A percentile compares a stretch with the other conserved stretches of the same genome.
phyloP scores from a whole-genome alignment of 225 moss, liverwort and hornwort genomes.

The Lunularia cruciata region DNA sequence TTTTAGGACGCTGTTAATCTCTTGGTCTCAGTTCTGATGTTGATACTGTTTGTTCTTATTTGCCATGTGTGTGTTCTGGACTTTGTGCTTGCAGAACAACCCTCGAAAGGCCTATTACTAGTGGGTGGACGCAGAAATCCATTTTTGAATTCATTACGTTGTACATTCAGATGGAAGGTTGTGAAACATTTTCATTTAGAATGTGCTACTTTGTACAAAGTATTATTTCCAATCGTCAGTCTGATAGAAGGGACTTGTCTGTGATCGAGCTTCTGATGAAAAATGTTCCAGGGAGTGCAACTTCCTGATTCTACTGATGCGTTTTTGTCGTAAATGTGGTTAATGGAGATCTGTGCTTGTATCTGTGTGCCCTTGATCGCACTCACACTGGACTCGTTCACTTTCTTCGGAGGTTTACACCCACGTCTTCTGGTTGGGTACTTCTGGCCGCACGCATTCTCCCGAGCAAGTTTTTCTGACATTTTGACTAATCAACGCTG shows the following conservation, averaged over 20 bases:
- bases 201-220: slow-evolving; percentile 15
- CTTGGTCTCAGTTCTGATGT: not conserved
- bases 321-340: too few species aligned
- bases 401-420: too few species aligned
- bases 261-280: not conserved
- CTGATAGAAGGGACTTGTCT: slow-evolving; percentile 1
- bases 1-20: not conserved
- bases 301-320: too few species aligned
- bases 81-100: slow-evolving; percentile 73
- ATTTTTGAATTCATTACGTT: not conserved
- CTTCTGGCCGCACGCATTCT: too few species aligned
- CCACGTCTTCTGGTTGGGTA: too few species aligned
- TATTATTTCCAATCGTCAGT: not conserved
- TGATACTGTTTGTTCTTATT: not conserved
- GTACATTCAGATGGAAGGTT: not conserved
- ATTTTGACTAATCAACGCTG: too few species aligned
- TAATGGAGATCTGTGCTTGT: too few species aligned
- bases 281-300: not conserved
- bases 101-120: slow-evolving; percentile 97
- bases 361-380: too few species aligned
- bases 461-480: too few species aligned
- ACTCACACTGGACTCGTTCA: too few species aligned
- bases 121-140: not conserved
- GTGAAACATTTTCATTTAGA: not conserved
- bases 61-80: slow-evolving; percentile 14